These are phyloP conservation scores for Mucor mucedo DNA, from an alignment of 371 early-diverging fungal genomes.

Conservation along the genomic window DNA sequence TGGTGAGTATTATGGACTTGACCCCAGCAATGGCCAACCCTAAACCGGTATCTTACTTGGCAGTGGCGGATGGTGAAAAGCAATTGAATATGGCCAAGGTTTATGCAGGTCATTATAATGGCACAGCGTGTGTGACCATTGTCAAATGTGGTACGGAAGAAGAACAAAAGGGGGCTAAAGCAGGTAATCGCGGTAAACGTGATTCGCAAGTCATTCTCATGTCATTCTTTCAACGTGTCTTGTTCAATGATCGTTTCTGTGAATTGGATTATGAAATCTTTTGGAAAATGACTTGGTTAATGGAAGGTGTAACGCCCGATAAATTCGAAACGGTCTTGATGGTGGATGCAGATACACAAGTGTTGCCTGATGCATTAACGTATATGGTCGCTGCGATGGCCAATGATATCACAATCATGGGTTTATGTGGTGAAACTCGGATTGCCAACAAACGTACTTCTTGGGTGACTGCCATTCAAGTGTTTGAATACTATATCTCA, in stretches of 20 bases:
- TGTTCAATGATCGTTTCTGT: conserved; percentile 93
- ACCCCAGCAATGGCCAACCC: conserved; percentile 60
- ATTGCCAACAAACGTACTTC: conserved; percentile 81
- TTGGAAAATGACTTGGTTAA: conserved; percentile 82
- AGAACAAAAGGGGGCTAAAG: conserved; percentile 58
- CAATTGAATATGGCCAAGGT: conserved; percentile 94
- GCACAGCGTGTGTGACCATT: conserved; percentile 86
- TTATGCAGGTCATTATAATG: conserved; percentile 92
- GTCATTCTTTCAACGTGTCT: conserved; percentile 92
- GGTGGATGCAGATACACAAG: conserved; percentile 97
- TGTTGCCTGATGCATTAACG: conserved; percentile 77
- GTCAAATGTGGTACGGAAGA: conserved; percentile 39
- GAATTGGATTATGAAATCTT: conserved; percentile 96
- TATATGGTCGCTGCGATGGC: conserved; percentile 84
- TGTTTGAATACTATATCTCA: conserved; percentile 96
- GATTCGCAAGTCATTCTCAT: conserved; percentile 98
- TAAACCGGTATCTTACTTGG: conserved; percentile 79
- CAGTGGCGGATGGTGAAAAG: conserved; percentile 90
- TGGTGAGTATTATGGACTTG: conserved; percentile 65
- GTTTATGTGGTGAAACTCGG: conserved; percentile 87
- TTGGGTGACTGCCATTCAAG: conserved; percentile 72
- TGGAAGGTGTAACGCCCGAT: conserved; percentile 87
- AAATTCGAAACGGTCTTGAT: conserved; percentile 91
- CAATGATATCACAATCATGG: conserved; percentile 82
- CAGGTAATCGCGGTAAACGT: conserved; percentile 98